These are phyloP conservation scores for Lichtheimia corymbifera DNA, from an alignment of 371 early-diverging fungal genomes.

Conservation along the genomic window DNA sequence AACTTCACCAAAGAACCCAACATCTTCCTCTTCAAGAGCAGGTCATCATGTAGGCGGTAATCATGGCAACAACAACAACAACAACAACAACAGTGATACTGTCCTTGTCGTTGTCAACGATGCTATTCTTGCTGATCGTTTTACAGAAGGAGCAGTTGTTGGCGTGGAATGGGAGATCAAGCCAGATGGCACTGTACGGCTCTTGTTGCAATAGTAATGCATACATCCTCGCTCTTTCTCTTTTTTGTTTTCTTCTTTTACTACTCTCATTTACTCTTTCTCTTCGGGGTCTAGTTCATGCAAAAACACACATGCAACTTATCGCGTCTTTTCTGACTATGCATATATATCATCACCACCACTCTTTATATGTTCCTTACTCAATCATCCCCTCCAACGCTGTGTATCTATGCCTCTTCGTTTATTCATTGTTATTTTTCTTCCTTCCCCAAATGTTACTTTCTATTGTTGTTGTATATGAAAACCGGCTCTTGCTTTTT, in stretches of 20 bases:
- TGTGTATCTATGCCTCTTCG: slow-evolving; percentile 12
- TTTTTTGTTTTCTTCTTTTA: neutral
- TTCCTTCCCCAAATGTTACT: neutral
- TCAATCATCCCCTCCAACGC: neutral
- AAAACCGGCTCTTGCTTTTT: neutral
- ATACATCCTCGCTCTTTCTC: neutral
- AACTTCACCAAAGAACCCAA: neutral
- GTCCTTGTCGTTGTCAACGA: slow-evolving; percentile 19
- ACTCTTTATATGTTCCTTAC: neutral
- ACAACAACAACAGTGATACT: neutral
- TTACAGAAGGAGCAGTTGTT: slow-evolving; percentile 12
- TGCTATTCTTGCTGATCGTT: slow-evolving; percentile 8
- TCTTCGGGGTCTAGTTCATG: neutral
- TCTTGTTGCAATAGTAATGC: slow-evolving; percentile 12
- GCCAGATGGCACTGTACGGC: slow-evolving; percentile 20
- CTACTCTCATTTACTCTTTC: slow-evolving; percentile 10
- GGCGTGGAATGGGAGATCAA: slow-evolving; percentile 27
- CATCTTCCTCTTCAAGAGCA: no score
- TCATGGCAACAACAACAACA: slow-evolving; percentile 1
- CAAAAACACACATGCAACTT: no score
- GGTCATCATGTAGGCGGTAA: neutral
- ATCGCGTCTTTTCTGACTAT: neutral
- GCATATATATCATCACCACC: neutral
- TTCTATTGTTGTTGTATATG: slow-evolving; percentile 5
- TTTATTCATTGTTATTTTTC: slow-evolving; percentile 1